Evolutionary conservation across 2,329 filamentous ascomycete genomes (phyloP).

Genomic region (Annulohypoxylon truncatum): DNA sequence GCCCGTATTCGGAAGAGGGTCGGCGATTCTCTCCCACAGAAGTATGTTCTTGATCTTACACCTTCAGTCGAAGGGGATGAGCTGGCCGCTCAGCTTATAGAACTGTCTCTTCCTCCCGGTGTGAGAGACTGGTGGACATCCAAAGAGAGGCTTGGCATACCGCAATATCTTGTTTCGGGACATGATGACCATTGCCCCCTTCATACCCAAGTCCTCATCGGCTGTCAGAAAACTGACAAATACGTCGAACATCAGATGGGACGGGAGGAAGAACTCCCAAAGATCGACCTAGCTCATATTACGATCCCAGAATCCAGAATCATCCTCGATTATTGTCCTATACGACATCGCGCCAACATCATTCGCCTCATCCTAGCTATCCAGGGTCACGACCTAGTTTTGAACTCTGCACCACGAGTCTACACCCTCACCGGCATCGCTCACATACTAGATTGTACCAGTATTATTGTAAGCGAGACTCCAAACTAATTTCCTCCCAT

Average conservation of each 20-base stretch:
- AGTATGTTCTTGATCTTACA: conserved; percentile 69
- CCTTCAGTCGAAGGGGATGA: conserved; percentile 72
- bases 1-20: conserved; percentile 38
- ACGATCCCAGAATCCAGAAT: conserved; percentile 41
- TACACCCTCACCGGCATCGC: conserved; percentile 75
- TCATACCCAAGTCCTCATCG: conserved; percentile 36
- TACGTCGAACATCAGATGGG: conserved; percentile 13
- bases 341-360: conserved; percentile 72
- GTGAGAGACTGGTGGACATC: conserved; percentile 67
- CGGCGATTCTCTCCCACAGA: conserved; percentile 41
- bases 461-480: conserved; percentile 55
- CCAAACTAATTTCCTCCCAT: neutral
- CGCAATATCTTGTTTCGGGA: conserved; percentile 57
- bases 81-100: conserved; percentile 67
- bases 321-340: conserved; percentile 70
- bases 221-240: conserved; percentile 1
- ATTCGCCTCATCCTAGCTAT: conserved; percentile 71
- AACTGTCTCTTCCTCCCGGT: conserved; percentile 67
- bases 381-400: conserved; percentile 62
- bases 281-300: conserved; percentile 42
- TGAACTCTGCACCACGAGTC: conserved; percentile 74
- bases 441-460: conserved; percentile 66
- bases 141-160: conserved; percentile 52
- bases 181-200: conserved; percentile 57
- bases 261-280: conserved; percentile 37